Evolutionary conservation across 2,329 filamentous ascomycete species (phyloP), one percentile per base, ranked within the genome.

Genomic region (Fusarium sublunatum): DNA sequence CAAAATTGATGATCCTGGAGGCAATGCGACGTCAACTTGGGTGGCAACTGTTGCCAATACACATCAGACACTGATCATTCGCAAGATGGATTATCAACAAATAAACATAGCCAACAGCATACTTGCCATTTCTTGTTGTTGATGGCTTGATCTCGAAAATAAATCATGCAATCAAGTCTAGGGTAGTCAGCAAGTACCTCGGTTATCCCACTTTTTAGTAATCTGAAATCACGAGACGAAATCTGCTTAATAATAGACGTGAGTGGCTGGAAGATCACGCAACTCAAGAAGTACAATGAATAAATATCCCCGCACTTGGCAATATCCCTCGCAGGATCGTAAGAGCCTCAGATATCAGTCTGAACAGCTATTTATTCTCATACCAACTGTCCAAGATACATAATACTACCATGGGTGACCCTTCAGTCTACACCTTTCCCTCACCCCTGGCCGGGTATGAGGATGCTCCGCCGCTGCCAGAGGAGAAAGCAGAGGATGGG

Each of bases 401-500:
- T 2, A 11, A n/a, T 25, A 22, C 12, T 29, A 19, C 2, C 4
- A 72, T 72, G 69, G 60, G 61, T 15, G 53, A 65, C 29, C 51
- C 53, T 7, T 67, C 66, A 5, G 53, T 62, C 9, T 65, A 63
- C 24, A 60, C 47, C 4, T 72, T 70, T 35, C 67, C 69, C 44
- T 87, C 83, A 13, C 87, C 87, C 12, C 74, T 89, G 2, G 75
- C 78, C 25, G 87, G 86, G 19, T 89, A 84, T 70, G 81, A 86
- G 67, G 74, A 82, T 45, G 81, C 83, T n/a, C 76, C 81, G 25
- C 81, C 86, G 24, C 74, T 90, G 6, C 75, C 86, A 7, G 76
- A 83, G 44, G 87, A 91, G 66, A 83, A 77, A 63, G 82, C 82
- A 42, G 86, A 84, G 34, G 91, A 97, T 73, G 91, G 91, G 43